phyloP scores from a whole-genome alignment of 106 monocot genomes.

The Agapanthus africanus region DNA sequence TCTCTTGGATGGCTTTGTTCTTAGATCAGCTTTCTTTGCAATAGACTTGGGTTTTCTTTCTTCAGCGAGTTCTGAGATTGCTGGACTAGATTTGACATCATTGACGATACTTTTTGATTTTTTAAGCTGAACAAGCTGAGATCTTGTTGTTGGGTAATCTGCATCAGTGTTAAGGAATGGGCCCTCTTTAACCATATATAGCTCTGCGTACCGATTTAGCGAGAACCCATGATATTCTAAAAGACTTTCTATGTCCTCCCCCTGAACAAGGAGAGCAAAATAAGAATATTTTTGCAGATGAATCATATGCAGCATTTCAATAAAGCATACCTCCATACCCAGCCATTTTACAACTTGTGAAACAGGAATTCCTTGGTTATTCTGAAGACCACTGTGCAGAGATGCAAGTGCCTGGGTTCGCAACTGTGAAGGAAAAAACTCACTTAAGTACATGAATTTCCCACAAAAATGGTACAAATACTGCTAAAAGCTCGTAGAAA shows the following conservation, averaged over 20 bases:
- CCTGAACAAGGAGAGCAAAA: constrained; percentile 32
- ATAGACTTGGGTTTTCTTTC: constrained; percentile 2
- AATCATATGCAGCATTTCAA: not conserved
- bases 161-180: constrained; percentile 61
- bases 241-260: constrained; percentile 71
- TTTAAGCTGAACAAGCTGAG: constrained; percentile 65
- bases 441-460: not conserved
- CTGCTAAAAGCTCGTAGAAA: not conserved
- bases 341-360: constrained; percentile 66
- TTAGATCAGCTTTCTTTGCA: constrained; percentile 5
- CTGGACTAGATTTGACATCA: constrained; percentile 48
- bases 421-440: constrained; percentile 39
- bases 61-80: constrained; percentile 8
- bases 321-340: constrained; percentile 68
- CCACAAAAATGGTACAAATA: not conserved
- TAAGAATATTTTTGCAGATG: not conserved
- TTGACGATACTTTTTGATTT: constrained; percentile 51
- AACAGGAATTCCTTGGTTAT: constrained; percentile 91
- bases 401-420: constrained; percentile 86
- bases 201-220: constrained; percentile 60
- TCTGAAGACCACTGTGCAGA: constrained; percentile 80
- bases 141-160: constrained; percentile 63
- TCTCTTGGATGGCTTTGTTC: not conserved
- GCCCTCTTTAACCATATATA: constrained; percentile 88
- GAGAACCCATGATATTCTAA: constrained; percentile 74